These are phyloP conservation scores for Didymella exigua DNA, from an alignment of 2,329 filamentous ascomycete genomes.

Conservation along the genomic window DNA sequence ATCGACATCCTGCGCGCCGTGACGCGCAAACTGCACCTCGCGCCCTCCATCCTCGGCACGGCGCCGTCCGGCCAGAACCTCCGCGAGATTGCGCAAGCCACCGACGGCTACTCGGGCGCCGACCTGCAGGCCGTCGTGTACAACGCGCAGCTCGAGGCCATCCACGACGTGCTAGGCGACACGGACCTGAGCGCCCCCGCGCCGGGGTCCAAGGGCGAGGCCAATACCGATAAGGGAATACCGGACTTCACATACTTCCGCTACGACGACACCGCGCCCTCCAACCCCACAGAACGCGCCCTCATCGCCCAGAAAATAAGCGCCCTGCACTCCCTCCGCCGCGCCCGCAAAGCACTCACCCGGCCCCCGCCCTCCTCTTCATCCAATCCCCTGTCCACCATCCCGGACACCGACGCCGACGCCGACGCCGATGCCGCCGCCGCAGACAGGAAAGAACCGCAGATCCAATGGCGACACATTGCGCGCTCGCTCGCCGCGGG, in stretches of 20 bases:
- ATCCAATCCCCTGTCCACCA: too few relatives aligned
- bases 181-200: conserved; percentile 47
- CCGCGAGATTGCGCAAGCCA: conserved; percentile 75
- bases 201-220: conserved; percentile 26
- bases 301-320: conserved; percentile 82
- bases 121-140: conserved; percentile 95
- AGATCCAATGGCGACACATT: conserved; percentile 85
- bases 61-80: conserved; percentile 52
- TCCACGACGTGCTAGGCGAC: conserved; percentile 84
- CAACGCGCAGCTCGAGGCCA: conserved; percentile 95
- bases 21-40: conserved; percentile 79
- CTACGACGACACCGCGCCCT: conserved; percentile 64
- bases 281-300: conserved; percentile 72
- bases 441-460: conserved; percentile 66
- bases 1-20: conserved; percentile 87
- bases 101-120: conserved; percentile 90
- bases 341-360: conserved; percentile 36
- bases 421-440: conserved; percentile 49
- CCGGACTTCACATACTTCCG: conserved; percentile 69
- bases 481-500: conserved; percentile 77
- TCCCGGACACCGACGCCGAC: conserved; percentile 12
- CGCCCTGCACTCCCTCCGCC: conserved; percentile 74
- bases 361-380: too few relatives aligned
- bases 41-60: conserved; percentile 64
- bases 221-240: conserved; percentile 20